Base-by-base conservation (phyloP, 1,284 basidiomycete genomes). In the Fomitopsis betulina region DNA sequence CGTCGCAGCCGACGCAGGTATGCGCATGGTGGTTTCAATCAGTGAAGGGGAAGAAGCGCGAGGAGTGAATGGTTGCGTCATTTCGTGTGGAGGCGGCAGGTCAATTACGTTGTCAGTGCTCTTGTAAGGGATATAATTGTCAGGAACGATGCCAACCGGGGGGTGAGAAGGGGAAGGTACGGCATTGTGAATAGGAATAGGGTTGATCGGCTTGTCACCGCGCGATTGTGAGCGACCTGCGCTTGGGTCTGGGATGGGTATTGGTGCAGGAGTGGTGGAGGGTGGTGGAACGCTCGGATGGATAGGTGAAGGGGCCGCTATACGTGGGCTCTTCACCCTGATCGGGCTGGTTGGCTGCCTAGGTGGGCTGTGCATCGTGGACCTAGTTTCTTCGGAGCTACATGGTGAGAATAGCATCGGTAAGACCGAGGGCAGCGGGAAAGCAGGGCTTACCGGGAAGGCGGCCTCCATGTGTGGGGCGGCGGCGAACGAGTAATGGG, bases 61-160 rank as follows among this genome's bases (percentile, higher is more conserved):
- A 0, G 68, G 66, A 3, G 70, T 63, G 2, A 69, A 52, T 5
- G 68, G 71, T 1, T 66, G 58, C 5, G 68, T 67, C 9, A 76
- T 59, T 58, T 70, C 73, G 57, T 76, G 72, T 2, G 78, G 76
- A 0, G 75, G 70, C 21, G 75, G 78, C 1, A 80, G 37, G 10
- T 23, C 51, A n/a, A 78, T 75, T 21, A 60, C 58, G 35, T 63
- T 60, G 27, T 66, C 61, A 2, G 54, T 51, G 53, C 73, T 67
- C 5, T 72, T 71, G 43, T 63, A 68, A 0, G 77, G 79, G n/a
- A 80, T 78, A 71, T 69, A 79, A 49, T 68, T 68, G 35, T 80
- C 78, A 0, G 72, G 72, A 0, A 68, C 72, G 19, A 67, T 56
- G 13, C 62, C 63, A 23, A 70, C 57, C 0, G 60, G 62, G n/a